A percentile compares a stretch with the other conserved stretches of the same genome.
These are phyloP conservation scores for Aspergillus baeticus DNA, from an alignment of 495 filamentous ascomycete species.

Conservation along the genomic window DNA sequence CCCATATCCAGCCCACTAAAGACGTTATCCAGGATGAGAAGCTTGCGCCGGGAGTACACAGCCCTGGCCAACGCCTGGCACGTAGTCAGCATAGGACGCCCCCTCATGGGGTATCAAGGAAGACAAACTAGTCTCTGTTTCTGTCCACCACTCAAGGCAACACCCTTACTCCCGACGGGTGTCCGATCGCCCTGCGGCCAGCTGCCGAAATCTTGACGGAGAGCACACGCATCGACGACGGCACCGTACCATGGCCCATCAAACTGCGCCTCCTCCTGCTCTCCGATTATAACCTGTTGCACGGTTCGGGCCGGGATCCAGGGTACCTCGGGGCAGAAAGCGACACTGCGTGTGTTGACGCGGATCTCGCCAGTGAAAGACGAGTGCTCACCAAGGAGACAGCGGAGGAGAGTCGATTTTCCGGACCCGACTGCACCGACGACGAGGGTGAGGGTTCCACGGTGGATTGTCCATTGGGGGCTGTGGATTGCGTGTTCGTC, in stretches of 20 bases:
- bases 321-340: slow-evolving; percentile 38
- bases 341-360: slow-evolving; percentile 14
- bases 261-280: neutral
- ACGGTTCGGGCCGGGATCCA: slow-evolving; percentile 40
- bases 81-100: neutral
- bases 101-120: too few species aligned
- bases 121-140: slow-evolving; percentile 53
- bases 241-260: slow-evolving; percentile 28
- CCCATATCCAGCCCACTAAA: slow-evolving; percentile 5
- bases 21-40: slow-evolving; percentile 6
- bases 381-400: slow-evolving; percentile 21
- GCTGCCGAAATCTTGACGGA: slow-evolving; percentile 24
- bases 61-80: neutral
- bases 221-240: slow-evolving; percentile 29
- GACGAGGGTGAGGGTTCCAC: neutral
- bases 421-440: slow-evolving; percentile 26
- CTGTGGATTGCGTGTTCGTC: too few species aligned
- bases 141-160: slow-evolving; percentile 80
- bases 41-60: neutral
- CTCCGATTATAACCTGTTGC: slow-evolving; percentile 28
- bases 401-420: slow-evolving; percentile 24
- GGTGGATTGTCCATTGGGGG: too few species aligned
- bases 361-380: neutral
- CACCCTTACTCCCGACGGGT: slow-evolving; percentile 77
- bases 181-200: slow-evolving; percentile 63